Conservation (phyloP, 441 rosid species). For the Erysimum cheiri region DNA sequence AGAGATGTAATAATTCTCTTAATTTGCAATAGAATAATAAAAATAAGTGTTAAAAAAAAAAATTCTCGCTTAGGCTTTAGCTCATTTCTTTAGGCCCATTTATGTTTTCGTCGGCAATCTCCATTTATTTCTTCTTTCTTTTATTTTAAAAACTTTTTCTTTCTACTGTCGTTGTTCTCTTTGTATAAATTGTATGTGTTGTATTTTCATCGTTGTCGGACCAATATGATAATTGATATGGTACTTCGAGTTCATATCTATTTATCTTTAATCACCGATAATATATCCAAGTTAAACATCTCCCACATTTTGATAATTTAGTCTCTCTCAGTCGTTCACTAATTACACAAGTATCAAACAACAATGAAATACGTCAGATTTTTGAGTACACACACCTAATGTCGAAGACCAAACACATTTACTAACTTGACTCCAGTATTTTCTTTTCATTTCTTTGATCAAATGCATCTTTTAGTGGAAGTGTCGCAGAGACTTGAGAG, state of each 20-base stretch:
- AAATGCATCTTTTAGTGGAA: neutral
- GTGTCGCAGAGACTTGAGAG: neutral
- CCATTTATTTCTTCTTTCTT: neutral
- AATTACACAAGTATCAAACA: neutral
- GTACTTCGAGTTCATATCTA: neutral
- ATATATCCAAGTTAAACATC: neutral
- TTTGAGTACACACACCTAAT: neutral
- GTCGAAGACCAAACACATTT: neutral
- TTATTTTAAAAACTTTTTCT: neutral
- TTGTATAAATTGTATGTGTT: neutral
- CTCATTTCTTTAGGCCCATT: constrained; percentile 22
- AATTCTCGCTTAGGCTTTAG: constrained; percentile 24
- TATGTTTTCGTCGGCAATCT: neutral
- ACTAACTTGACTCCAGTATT: neutral
- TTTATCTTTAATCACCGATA: neutral
- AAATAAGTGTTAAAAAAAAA: no score
- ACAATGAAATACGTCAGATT: neutral
- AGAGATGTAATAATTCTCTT: no score
- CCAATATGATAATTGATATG: neutral
- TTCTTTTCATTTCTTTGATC: neutral
- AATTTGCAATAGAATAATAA: no score
- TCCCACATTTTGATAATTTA: neutral
- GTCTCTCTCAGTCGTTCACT: neutral
- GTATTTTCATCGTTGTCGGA: neutral
- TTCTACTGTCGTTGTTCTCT: neutral